Evolutionary conservation across 1,139 yeast genomes (phyloP).

Genomic region (Kodamaea sp.): DNA sequence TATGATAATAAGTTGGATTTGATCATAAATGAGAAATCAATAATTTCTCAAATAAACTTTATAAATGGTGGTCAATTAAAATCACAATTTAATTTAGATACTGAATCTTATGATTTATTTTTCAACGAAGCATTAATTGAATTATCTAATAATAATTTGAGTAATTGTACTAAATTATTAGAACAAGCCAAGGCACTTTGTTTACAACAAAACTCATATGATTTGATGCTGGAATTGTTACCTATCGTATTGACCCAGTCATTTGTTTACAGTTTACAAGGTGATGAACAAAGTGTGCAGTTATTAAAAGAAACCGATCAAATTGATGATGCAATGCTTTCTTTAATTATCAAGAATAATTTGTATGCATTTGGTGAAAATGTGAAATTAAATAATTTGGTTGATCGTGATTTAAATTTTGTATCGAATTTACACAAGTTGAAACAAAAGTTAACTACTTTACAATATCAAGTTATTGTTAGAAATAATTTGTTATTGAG

Average conservation of each 20-base stretch:
- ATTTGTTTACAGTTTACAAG: slow-evolving; percentile 52
- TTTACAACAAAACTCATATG: slow-evolving; percentile 37
- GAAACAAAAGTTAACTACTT: slow-evolving; percentile 39
- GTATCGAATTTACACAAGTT: slow-evolving; percentile 35
- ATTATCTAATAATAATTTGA: slow-evolving; percentile 43
- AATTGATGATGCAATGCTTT: slow-evolving; percentile 30
- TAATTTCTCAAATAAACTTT: slow-evolving; percentile 50
- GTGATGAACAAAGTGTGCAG: slow-evolving; percentile 42
- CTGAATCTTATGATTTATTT: slow-evolving; percentile 32
- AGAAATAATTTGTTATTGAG: slow-evolving; percentile 45
- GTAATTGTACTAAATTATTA: slow-evolving; percentile 45
- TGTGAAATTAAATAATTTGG: slow-evolving; percentile 27
- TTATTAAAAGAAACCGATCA: slow-evolving; percentile 28
- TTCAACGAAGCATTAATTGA: slow-evolving; percentile 68
- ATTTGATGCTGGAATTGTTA: slow-evolving; percentile 44
- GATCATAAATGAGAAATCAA: slow-evolving; percentile 65
- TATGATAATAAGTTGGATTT: slow-evolving; percentile 52
- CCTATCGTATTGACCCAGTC: slow-evolving; percentile 73
- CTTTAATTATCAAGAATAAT: slow-evolving; percentile 35
- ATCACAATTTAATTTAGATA: slow-evolving; percentile 11
- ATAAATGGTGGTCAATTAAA: slow-evolving; percentile 7
- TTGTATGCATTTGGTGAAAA: slow-evolving; percentile 20
- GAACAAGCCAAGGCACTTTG: slow-evolving; percentile 48
- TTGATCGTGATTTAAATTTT: slow-evolving; percentile 43
- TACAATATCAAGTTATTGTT: slow-evolving; percentile 39